Base-by-base conservation (phyloP, 2,329 filamentous ascomycete genomes). In the Colletotrichum cereale region DNA sequence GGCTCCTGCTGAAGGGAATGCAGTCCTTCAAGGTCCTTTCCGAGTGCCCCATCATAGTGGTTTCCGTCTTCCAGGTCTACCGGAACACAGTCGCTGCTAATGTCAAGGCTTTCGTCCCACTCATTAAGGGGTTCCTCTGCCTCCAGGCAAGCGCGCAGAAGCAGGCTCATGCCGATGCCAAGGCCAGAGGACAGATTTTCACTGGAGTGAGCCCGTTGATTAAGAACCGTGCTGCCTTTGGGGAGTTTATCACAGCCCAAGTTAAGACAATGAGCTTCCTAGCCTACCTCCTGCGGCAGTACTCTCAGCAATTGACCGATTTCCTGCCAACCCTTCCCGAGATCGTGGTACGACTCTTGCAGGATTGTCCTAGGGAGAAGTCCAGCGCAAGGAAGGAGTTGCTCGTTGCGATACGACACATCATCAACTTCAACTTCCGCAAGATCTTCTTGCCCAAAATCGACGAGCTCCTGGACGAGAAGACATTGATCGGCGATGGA, bases 221-320 rank as follows among this genome's bases (percentile, higher is more conserved):
- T 78, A 96, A 94, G 82, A 97, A 98, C 77, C 88, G 95, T 68
- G 93, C 93, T 16, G 96, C 95, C 0, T 99, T 98, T 84, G 96
- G 96, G 44, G 97, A 99, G 77, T 97, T 98, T 75, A 97, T 99
- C 74, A 98, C 95, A 0, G 95, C 96, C 1, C 97, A 99, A 80
- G 96, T 99, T 21, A 98, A 99, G 85, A 98, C 96, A 0, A 98
- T 99, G 96, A 98, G 95, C 77, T 99, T 99, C 77, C 81, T 99
- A 75, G 97, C 97, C 1, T 99, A 98, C 78, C 84, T 99, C 0
- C 87, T 99, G 16, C 87, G 96, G 53, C 92, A 97, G 58, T 97
- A 98, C 80, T 91, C 95, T 2, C 92, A 93, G 69, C 93, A 97
- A 75, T 85, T 99, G 12, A 90, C 90, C 14, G 96, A 99, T 76